phyloP scores from a whole-genome alignment of 2,329 filamentous ascomycete genomes.

The Diaporthe ampelina region DNA sequence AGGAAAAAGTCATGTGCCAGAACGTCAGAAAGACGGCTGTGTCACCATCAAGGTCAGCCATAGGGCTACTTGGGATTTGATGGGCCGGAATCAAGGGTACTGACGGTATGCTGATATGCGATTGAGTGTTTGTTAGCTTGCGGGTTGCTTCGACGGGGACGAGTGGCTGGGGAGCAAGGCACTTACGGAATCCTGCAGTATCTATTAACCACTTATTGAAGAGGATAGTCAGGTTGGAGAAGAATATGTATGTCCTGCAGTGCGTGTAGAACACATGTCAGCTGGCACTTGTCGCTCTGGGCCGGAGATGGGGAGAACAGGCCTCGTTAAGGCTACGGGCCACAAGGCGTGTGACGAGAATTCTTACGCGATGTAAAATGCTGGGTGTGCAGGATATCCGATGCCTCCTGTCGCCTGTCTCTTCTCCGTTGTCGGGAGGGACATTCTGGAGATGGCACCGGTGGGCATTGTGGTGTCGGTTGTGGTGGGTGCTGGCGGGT shows the following conservation, averaged over 20 bases:
- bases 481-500: neutral
- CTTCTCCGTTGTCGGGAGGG: constrained; percentile 39
- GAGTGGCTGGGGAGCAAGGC: neutral
- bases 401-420: neutral
- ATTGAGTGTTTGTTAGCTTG: constrained; percentile 13
- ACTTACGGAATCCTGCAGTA: constrained; percentile 80
- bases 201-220: constrained; percentile 95
- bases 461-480: constrained; percentile 29
- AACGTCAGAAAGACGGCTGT: constrained; percentile 83
- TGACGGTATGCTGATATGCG: constrained; percentile 36
- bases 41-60: constrained; percentile 44
- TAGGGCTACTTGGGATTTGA: constrained; percentile 37
- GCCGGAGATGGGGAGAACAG: neutral
- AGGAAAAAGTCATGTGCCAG: constrained; percentile 94
- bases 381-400: constrained; percentile 34
- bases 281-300: neutral
- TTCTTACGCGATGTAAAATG: constrained; percentile 36
- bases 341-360: neutral
- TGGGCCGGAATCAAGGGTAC: neutral
- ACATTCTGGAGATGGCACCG: constrained; percentile 35
- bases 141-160: no score
- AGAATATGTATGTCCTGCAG: constrained; percentile 80
- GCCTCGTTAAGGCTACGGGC: neutral
- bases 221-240: constrained; percentile 87
- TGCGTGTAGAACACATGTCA: constrained; percentile 3